A percentile compares a stretch with the other conserved stretches of the same genome.
Evolutionary conservation across 2,329 filamentous ascomycete genomes (phyloP).

Genomic region (Paecilomyces sp.): DNA sequence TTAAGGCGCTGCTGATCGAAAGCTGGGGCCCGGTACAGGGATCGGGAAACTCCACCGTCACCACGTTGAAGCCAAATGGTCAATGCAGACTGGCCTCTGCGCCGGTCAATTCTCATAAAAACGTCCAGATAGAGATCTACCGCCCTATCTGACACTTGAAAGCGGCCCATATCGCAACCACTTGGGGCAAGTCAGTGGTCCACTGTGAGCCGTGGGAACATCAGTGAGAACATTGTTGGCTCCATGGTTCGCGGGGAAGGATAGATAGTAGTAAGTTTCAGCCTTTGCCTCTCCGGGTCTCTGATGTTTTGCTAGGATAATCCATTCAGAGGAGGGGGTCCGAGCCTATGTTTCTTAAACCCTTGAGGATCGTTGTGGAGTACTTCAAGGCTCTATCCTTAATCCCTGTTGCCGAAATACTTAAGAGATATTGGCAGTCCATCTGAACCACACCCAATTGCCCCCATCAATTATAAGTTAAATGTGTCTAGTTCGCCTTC

Average conservation of each 20-base stretch:
- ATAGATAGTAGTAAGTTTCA: not conserved
- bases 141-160: not conserved
- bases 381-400: no score
- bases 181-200: not conserved
- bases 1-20: not conserved
- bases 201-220: not conserved
- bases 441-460: not conserved
- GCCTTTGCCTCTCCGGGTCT: not conserved
- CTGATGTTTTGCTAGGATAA: not conserved
- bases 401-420: no score
- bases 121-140: not conserved
- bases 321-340: not conserved
- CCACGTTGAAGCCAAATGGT: not conserved
- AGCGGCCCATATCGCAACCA: not conserved
- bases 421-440: not conserved
- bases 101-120: not conserved
- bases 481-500: not conserved
- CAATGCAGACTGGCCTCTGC: not conserved
- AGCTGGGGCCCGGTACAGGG: not conserved
- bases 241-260: not conserved
- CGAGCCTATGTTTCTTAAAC: not conserved
- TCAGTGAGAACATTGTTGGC: not conserved
- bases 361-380: not conserved
- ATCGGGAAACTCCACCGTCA: not conserved
- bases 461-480: not conserved